These are phyloP conservation scores for Trypanosoma mega DNA, from an alignment of 208 protist genomes.

Conservation along the genomic window DNA sequence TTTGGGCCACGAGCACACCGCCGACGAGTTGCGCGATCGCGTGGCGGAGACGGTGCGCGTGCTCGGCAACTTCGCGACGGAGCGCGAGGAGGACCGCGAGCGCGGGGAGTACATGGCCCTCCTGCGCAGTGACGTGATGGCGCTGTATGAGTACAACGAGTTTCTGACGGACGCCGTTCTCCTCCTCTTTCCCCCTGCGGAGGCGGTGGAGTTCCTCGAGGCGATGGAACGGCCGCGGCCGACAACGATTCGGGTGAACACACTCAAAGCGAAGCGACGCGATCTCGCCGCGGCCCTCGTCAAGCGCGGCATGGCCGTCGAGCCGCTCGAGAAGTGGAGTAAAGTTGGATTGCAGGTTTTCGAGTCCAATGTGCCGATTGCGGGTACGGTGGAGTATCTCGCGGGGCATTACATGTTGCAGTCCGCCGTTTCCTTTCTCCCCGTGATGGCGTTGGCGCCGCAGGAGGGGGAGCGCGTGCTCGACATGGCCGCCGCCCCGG, in stretches of 20 bases:
- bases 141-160: slow-evolving; percentile 96
- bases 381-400: slow-evolving; percentile 99
- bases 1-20: slow-evolving; percentile 60
- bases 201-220: slow-evolving; percentile 97
- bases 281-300: slow-evolving; percentile 96
- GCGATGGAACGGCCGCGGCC: slow-evolving; percentile 97
- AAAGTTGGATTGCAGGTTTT: slow-evolving; percentile 98
- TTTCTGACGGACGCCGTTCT: slow-evolving; percentile 94
- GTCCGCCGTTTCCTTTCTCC: slow-evolving; percentile 97
- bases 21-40: slow-evolving; percentile 81
- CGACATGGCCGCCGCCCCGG: slow-evolving; percentile 99
- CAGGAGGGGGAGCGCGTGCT: slow-evolving; percentile 94
- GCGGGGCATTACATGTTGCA: slow-evolving; percentile 99
- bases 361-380: slow-evolving; percentile 97
- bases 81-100: slow-evolving; percentile 79
- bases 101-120: slow-evolving; percentile 93
- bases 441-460: slow-evolving; percentile 97
- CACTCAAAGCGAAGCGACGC: slow-evolving; percentile 95
- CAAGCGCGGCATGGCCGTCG: slow-evolving; percentile 96
- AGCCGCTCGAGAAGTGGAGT: slow-evolving; percentile 95
- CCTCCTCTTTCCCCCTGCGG: slow-evolving; percentile 92
- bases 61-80: slow-evolving; percentile 91
- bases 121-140: slow-evolving; percentile 89
- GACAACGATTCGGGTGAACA: slow-evolving; percentile 98
- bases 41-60: slow-evolving; percentile 92